Conservation (phyloP, 768 basidiomycete species). For the Amanita thiersii region DNA sequence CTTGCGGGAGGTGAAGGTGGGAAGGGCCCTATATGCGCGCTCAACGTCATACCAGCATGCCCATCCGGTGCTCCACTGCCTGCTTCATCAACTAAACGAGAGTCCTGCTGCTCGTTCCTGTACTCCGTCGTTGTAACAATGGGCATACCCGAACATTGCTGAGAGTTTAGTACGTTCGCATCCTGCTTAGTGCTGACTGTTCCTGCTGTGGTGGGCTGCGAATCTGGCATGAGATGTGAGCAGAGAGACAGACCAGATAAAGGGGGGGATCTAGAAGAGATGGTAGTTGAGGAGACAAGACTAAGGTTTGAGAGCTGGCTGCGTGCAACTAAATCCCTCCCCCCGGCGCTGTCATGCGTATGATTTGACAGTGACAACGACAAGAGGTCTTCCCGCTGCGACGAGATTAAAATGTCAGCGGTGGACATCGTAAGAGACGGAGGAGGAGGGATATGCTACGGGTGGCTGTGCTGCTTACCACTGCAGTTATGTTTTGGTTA, state of each 20-base stretch:
- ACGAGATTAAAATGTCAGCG: no score
- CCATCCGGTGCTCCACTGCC: neutral
- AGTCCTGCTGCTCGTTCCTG: slow-evolving; percentile 1
- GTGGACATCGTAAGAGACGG: no score
- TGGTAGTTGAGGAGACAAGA: neutral
- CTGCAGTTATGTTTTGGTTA: no score
- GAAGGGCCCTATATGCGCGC: slow-evolving; percentile 37
- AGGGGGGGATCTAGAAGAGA: neutral
- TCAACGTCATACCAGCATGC: neutral
- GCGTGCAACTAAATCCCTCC: neutral
- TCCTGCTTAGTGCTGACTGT: neutral
- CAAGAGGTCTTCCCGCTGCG: no score
- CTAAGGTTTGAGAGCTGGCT: neutral
- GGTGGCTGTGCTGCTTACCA: no score
- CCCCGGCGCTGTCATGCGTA: no score
- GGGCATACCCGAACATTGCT: neutral
- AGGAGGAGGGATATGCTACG: no score
- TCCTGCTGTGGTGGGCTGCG: neutral
- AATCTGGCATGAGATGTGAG: neutral
- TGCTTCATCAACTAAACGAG: neutral
- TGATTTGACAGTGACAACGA: no score
- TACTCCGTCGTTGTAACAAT: neutral
- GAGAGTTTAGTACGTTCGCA: neutral
- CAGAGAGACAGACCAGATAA: neutral
- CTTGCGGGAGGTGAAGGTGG: slow-evolving; percentile 39